phyloP scores from a whole-genome alignment of 371 early-diverging fungal genomes.

The Rhizopus microsporus region DNA sequence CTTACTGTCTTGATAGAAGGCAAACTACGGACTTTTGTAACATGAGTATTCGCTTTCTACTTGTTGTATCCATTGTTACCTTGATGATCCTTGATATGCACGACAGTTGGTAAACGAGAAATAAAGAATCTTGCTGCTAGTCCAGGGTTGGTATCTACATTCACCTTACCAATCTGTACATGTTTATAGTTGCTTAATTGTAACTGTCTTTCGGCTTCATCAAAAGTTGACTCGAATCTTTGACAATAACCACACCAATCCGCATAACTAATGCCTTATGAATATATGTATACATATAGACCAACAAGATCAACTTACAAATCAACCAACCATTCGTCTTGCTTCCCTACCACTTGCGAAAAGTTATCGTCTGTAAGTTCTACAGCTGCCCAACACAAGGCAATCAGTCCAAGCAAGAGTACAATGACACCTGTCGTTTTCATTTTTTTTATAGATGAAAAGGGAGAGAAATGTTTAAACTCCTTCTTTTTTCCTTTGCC shows the following conservation, averaged over 20 bases:
- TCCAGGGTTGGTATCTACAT: constrained; percentile 42
- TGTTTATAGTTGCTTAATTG: constrained; percentile 14
- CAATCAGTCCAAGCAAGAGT: background rate
- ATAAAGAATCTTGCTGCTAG: constrained; percentile 50
- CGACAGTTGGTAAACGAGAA: constrained; percentile 44
- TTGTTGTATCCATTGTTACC: constrained; percentile 17
- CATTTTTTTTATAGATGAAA: background rate
- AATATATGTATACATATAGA: background rate
- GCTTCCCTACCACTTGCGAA: constrained; percentile 21
- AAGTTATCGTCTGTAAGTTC: constrained; percentile 44
- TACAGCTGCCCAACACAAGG: constrained; percentile 23
- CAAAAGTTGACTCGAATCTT: constrained; percentile 32
- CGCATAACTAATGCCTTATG: constrained; percentile 39
- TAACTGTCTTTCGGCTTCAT: constrained; percentile 29
- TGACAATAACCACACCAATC: constrained; percentile 51
- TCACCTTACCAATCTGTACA: constrained; percentile 38
- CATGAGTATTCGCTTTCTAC: background rate
- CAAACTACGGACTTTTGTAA: constrained; percentile 16
- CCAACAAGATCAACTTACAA: constrained; percentile 29
- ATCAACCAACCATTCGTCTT: constrained; percentile 46
- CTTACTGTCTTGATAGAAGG: constrained; percentile 13
- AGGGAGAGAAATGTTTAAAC: constrained; percentile 3
- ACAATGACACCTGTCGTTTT: background rate
- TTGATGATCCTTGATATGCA: constrained; percentile 45
- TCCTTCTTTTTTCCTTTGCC: background rate